Base-by-base conservation (phyloP, 2,329 filamentous ascomycete species). In the Penicillium sp. region DNA sequence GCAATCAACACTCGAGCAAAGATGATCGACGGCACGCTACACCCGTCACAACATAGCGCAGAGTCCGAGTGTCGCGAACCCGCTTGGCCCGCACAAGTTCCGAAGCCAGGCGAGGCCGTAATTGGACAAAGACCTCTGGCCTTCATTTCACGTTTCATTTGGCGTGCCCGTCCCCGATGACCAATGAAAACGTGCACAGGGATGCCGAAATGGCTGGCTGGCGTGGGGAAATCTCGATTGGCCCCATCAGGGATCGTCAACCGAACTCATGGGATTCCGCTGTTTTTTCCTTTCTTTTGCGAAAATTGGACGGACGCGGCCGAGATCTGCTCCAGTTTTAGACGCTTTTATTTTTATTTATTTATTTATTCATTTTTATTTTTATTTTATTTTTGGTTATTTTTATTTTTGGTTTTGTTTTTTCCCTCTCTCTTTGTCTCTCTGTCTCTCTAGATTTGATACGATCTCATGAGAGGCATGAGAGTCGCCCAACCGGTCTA, bases 81-180 rank as follows among this genome's bases (percentile, higher is more conserved):
- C 44, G 43, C 35, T 46, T 15, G 28, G 28, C 10, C 28, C 28
- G 28, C 10, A 9, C 28, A 28, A 9, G 44, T 15, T 49, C 50
- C 41, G 49, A 56, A 42, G 51, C 39, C 37, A 28, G 46, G 44
- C 50, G 27, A 25, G 6, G n/a, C 20, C n/a, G 27, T 53, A 46
- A 59, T 59, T 59, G 57, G 8, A 43, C 42, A 29, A 31, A n/a
- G 12, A 8, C n/a, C 18, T 39, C 32, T 29, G 7, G 39, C 9
- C 23, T 32, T 57, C 53, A 57, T 57, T 57, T 58, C 38, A 39
- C 49, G 27, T 52, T 13, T 49, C 35, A 46, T 52, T 50, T 42
- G 52, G 44, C 37, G 28, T 37, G 33, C 8, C 5, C 32, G 32
- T 24, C 20, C 43, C 29, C 18, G 44, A 23, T 23, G 24, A 18